Evolutionary conservation across 2,329 filamentous ascomycete genomes (phyloP).

Genomic region (Furcasterigmium furcatum): DNA sequence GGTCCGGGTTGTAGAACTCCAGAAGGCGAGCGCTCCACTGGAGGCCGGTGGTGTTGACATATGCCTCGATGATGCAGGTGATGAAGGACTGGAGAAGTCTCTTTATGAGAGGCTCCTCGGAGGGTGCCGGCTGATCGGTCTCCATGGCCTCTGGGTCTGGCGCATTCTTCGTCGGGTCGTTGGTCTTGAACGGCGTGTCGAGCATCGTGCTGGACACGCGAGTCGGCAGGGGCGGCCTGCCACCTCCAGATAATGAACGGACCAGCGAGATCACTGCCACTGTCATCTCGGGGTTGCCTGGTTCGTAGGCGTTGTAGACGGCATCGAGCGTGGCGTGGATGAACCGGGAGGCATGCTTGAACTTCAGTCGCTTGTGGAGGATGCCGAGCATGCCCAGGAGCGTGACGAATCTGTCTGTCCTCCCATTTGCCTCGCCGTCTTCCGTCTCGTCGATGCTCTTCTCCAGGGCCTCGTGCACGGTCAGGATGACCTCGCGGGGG

Average conservation of each 20-base stretch:
- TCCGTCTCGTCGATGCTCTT: constrained; percentile 40
- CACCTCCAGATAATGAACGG: constrained; percentile 64
- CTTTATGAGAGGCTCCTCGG: constrained; percentile 59
- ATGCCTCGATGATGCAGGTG: constrained; percentile 74
- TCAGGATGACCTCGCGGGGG: constrained; percentile 77
- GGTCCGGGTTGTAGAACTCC: constrained; percentile 65
- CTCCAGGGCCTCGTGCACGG: constrained; percentile 71
- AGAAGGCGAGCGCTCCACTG: constrained; percentile 63
- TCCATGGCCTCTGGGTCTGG: constrained; percentile 58
- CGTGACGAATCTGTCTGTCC: constrained; percentile 57
- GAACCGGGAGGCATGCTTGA: constrained; percentile 75
- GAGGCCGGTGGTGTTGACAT: constrained; percentile 58
- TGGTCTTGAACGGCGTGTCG: constrained; percentile 53
- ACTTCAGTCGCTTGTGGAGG: constrained; percentile 71
- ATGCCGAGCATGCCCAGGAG: constrained; percentile 70
- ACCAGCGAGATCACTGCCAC: constrained; percentile 68
- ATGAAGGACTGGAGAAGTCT: constrained; percentile 72
- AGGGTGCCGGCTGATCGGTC: constrained; percentile 47
- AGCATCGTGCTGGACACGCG: constrained; percentile 56
- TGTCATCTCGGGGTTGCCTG: constrained; percentile 63
- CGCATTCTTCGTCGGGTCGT: constrained; percentile 50
- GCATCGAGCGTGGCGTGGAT: constrained; percentile 74
- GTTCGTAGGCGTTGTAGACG: constrained; percentile 63
- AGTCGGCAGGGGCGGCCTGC: constrained; percentile 59
- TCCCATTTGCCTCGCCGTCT: constrained; percentile 20